These are phyloP conservation scores for Oxyria digyna DNA, from an alignment of 148 eudicot genomes.

Conservation along the genomic window DNA sequence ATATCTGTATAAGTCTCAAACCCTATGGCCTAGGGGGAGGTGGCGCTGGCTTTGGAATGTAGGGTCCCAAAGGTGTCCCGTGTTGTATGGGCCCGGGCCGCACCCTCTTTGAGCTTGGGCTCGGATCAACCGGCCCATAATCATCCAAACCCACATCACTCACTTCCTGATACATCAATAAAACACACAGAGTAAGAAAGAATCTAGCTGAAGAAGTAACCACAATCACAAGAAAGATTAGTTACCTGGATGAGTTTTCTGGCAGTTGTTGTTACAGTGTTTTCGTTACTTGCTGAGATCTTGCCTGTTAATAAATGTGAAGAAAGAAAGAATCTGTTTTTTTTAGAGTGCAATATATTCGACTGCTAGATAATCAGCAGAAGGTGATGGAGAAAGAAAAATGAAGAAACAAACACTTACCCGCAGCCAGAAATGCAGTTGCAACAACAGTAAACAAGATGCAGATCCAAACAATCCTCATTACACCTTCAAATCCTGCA, in stretches of 20 bases:
- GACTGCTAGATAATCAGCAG: too few relatives aligned
- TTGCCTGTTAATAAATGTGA: background rate
- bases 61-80: background rate
- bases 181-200: too few relatives aligned
- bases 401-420: background rate
- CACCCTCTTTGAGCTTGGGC: background rate
- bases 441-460: background rate
- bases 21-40: background rate
- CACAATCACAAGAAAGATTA: background rate
- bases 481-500: background rate
- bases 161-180: background rate
- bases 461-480: background rate
- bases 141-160: background rate
- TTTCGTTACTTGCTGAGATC: background rate
- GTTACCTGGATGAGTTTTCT: background rate
- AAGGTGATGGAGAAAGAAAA: too few relatives aligned
- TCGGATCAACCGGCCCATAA: background rate
- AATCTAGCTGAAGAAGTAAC: too few relatives aligned
- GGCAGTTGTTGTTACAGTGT: background rate
- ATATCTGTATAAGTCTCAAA: too few relatives aligned
- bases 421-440: background rate
- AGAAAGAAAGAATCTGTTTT: background rate
- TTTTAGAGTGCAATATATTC: too few relatives aligned
- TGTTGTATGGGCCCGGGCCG: background rate
- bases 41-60: background rate